Conservation (phyloP, 331 rosid genomes). For the Phaseolus coccineus region DNA sequence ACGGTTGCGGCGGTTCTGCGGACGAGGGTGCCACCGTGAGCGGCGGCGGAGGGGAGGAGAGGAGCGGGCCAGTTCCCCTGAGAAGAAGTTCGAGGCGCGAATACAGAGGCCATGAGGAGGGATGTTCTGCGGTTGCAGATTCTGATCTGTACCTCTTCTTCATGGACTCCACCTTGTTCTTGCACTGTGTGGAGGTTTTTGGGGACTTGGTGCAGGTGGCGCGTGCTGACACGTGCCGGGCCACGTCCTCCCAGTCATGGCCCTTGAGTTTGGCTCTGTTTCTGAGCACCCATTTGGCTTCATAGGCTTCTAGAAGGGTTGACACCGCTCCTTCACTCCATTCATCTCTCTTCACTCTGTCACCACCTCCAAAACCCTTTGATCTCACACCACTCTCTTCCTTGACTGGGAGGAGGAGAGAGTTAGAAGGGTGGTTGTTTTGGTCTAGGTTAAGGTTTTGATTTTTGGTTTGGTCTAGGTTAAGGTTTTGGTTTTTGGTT, state of each 20-base stretch:
- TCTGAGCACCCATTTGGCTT: slow-evolving; percentile 82
- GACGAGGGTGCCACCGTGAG: slow-evolving; percentile 33
- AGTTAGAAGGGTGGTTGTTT: slow-evolving; percentile 48
- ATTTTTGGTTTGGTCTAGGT: not conserved
- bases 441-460: not conserved
- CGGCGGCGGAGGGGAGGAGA: not conserved
- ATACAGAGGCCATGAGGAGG: slow-evolving; percentile 83
- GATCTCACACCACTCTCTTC: slow-evolving; percentile 49
- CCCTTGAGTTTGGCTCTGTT: slow-evolving; percentile 94
- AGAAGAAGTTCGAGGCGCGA: slow-evolving; percentile 77
- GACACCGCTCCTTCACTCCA: slow-evolving; percentile 99
- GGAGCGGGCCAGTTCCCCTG: slow-evolving; percentile 64
- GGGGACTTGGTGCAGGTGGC: slow-evolving; percentile 68
- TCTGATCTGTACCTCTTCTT: slow-evolving; percentile 90
- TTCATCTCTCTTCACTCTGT: slow-evolving; percentile 88
- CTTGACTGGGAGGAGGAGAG: slow-evolving; percentile 37
- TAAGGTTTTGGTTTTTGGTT: not conserved
- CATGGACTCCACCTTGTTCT: slow-evolving; percentile 99
- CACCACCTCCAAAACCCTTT: slow-evolving; percentile 43
- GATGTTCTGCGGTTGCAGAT: slow-evolving; percentile 60
- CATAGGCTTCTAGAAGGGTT: slow-evolving; percentile 82
- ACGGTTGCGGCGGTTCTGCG: slow-evolving; percentile 45
- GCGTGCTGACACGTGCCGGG: slow-evolving; percentile 70
- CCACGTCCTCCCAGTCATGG: slow-evolving; percentile 95
- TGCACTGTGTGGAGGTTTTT: slow-evolving; percentile 93